These are phyloP conservation scores for Leucocoprinus leucothites DNA, from an alignment of 768 basidiomycete genomes.

Conservation along the genomic window DNA sequence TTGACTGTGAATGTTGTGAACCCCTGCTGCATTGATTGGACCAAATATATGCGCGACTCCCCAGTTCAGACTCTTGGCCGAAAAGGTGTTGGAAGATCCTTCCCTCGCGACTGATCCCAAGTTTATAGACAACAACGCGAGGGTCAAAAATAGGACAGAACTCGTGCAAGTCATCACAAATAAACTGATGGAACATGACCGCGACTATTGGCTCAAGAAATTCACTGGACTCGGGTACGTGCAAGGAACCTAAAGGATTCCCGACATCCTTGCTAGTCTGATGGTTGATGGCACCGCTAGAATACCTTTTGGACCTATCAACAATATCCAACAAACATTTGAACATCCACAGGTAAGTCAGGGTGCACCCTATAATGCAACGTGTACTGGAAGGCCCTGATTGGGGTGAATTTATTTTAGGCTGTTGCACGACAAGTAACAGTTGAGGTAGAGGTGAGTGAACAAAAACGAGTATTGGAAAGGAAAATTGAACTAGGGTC, in stretches of 20 bases:
- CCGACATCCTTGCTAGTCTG: background rate
- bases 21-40: background rate
- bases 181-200: constrained; percentile 50
- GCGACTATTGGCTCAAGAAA: constrained; percentile 71
- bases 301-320: constrained; percentile 89
- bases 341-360: constrained; percentile 66
- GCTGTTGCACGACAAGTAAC: constrained; percentile 73
- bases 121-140: constrained; percentile 70
- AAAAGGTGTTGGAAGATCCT: constrained; percentile 58
- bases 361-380: constrained; percentile 7
- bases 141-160: constrained; percentile 73
- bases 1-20: background rate
- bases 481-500: constrained; percentile 15
- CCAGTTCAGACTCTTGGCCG: constrained; percentile 70
- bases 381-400: constrained; percentile 9
- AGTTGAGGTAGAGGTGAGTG: constrained; percentile 73
- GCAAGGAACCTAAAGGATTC: background rate
- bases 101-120: constrained; percentile 56
- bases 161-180: constrained; percentile 68
- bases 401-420: constrained; percentile 29
- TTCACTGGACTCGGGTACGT: constrained; percentile 78
- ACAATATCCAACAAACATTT: constrained; percentile 87
- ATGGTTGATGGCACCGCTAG: constrained; percentile 30
- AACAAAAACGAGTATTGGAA: background rate
- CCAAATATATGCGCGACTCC: constrained; percentile 2